Base-by-base conservation (phyloP, 495 filamentous ascomycete genomes). In the Penicillium macrosclerotiorum region DNA sequence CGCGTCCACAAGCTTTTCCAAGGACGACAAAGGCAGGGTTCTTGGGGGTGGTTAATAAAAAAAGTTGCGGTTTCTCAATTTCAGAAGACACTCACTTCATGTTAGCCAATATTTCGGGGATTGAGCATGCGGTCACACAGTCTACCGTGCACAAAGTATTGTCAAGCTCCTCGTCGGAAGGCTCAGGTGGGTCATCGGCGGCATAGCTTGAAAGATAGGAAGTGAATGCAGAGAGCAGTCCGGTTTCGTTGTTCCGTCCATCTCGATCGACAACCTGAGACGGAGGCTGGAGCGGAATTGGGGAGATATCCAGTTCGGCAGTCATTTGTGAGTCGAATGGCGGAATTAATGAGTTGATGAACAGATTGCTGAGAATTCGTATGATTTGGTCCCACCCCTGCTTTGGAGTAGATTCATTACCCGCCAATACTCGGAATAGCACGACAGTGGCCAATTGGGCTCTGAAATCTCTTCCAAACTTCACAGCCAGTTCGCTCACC, bases 181-280 rank as follows among this genome's bases (percentile, higher is more conserved):
- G 93, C 67, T 97, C 94, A 5, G 93, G 93, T 8, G 93, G 93
- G 53, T 99, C 93, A 60, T 96, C 94, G 13, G 90, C 94, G 19
- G 94, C 93, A 70, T 97, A 96, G 62, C 90, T 96, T n/a, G 91
- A 94, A 16, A 99, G 87, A 52, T 96, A 97, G 4, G 88, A 95
- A 1, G 91, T 90, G 47, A 99, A 86, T 4, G 93, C 89, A 4
- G 90, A 95, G 58, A 99, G 86, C 16, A 99, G 74, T 5, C 94
- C 90, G 3, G 81, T 78, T 17, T 99, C 93, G 47, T 67, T 81
- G 24, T 80, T 71, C 45, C 86, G 86, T 31, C 85, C 77, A 26
- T 82, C 88, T 17, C 93, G 83, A 54, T 97, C 94, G 30, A 99
- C 90, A 31, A 99, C 79, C 52, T 95, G 90, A 12, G 87, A 91